Percentiles rank a stretch among this genome's conserved stretches.
Evolutionary conservation across 2,329 filamentous ascomycete genomes (phyloP).

Genomic region (Tolypocladium tropicale): DNA sequence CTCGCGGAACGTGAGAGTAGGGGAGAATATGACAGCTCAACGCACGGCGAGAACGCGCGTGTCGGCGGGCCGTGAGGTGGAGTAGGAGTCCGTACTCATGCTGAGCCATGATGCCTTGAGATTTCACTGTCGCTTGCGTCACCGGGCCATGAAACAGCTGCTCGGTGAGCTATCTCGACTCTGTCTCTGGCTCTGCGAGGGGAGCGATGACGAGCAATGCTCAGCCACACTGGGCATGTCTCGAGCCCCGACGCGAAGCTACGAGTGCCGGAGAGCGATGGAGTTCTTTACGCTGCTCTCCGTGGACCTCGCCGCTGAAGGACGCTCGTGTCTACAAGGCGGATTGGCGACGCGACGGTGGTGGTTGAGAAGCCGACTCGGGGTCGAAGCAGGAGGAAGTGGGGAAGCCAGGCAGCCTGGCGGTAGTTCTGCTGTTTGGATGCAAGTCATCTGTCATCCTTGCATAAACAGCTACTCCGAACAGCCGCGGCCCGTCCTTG

Average conservation of each 20-base stretch:
- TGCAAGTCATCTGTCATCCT: background rate
- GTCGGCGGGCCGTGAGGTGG: background rate
- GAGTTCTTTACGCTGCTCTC: background rate
- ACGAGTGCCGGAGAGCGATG: background rate
- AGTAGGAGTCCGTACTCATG: background rate
- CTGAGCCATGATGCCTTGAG: background rate
- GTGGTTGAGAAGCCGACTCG: background rate
- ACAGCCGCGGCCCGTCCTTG: background rate
- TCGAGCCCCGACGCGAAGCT: background rate
- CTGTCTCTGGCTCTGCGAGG: no score
- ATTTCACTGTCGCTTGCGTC: background rate
- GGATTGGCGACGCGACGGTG: background rate
- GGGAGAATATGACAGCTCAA: background rate
- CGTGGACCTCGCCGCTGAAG: background rate
- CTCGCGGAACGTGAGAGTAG: background rate
- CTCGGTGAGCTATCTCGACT: background rate
- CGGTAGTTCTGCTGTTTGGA: background rate
- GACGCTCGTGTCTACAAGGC: background rate
- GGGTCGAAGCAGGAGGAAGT: background rate
- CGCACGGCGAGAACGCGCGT: background rate
- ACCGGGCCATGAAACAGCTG: background rate
- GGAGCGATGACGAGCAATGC: background rate
- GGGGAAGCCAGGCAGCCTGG: background rate
- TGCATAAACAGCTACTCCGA: background rate
- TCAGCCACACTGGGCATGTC: background rate